Evolutionary conservation across 176 grass and related monocot genomes (phyloP), one percentile per base, ranked within the genome.

Genomic region (Dendrocalamus sinicus): DNA sequence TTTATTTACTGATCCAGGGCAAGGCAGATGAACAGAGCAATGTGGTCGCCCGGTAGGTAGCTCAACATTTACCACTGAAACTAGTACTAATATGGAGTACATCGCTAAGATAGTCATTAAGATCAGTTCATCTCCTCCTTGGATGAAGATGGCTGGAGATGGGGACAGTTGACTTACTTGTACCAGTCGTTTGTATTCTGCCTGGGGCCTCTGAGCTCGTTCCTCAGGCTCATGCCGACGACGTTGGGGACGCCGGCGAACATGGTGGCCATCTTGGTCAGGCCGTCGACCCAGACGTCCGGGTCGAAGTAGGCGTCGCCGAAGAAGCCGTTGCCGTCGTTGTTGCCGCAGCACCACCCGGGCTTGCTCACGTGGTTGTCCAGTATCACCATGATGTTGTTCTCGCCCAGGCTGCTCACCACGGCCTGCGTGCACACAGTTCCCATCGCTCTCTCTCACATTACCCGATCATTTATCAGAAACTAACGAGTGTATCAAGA

Each of bases 351-450:
- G 84, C 95, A 98, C 95, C 95, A 98, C 64, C 77, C 91, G 0
- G 95, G 93, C 82, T 87, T 93, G 86, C 89, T 98, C 87, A 98
- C 20, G 89, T 98, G 95, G 80, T 98, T 98, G 82, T 98, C 95
- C 80, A 95, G 84, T 12, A 98, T 93, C 84, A 95, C 93, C 93
- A 98, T 98, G 15, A 98, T 37, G 54, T 87, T 80, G 72, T 83
- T 90, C 23, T 95, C 83, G 35, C 87, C 93, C 2, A 98, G 79
- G 80, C 81, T 95, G 22, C 71, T 67, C 73, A 98, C 91, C 83
- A 98, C 91, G 19, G 81, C 70, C 95, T 98, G 85, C 78, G 80
- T 10, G 41, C 51, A 2, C 24, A 46, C 51, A 53, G 51, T 17
- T 14, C 15, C 6, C 14, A 53, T 53, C 51, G 6, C 0, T 37